A percentile compares a stretch with the other conserved stretches of the same genome.
These are phyloP conservation scores for Coemansia sp. DNA, from an alignment of 192 early-diverging fungal species.

Conservation along the genomic window DNA sequence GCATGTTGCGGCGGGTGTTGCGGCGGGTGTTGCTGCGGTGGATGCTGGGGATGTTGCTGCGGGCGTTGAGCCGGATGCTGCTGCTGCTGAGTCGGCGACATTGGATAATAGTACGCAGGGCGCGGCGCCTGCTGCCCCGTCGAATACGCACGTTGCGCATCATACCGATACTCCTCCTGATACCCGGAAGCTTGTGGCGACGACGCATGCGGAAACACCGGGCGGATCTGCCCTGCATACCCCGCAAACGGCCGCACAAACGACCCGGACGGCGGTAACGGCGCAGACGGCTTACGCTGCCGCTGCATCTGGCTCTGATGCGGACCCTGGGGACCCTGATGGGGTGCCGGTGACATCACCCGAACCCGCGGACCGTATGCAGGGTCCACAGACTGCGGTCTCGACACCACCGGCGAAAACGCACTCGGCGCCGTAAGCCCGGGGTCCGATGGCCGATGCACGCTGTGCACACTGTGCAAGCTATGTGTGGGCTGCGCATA, in stretches of 20 bases:
- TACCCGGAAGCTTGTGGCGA: not conserved
- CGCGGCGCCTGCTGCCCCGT: slow-evolving; percentile 2
- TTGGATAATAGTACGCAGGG: slow-evolving; percentile 9
- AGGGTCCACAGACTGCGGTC: slow-evolving; percentile 36
- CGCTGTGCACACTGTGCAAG: not conserved
- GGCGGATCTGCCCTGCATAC: not conserved
- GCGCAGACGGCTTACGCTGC: slow-evolving; percentile 36
- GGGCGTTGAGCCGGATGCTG: slow-evolving; percentile 16
- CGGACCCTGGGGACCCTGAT: not conserved
- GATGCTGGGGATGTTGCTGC: not conserved
- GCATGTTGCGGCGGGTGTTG: too few species aligned
- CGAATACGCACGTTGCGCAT: not conserved
- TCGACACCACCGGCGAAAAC: slow-evolving; percentile 28
- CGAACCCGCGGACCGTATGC: not conserved
- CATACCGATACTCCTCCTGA: not conserved
- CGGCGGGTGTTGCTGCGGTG: not conserved
- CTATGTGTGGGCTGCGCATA: slow-evolving; percentile 1
- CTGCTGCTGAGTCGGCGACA: slow-evolving; percentile 8
- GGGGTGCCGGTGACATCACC: not conserved
- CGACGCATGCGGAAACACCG: slow-evolving; percentile 5
- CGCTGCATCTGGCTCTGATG: not conserved
- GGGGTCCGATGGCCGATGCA: slow-evolving; percentile 10
- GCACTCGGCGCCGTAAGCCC: slow-evolving; percentile 13
- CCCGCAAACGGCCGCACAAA: slow-evolving; percentile 2
- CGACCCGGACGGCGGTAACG: slow-evolving; percentile 7